Conservation (phyloP, 495 filamentous ascomycete genomes). For the Choiromyces venosus region DNA sequence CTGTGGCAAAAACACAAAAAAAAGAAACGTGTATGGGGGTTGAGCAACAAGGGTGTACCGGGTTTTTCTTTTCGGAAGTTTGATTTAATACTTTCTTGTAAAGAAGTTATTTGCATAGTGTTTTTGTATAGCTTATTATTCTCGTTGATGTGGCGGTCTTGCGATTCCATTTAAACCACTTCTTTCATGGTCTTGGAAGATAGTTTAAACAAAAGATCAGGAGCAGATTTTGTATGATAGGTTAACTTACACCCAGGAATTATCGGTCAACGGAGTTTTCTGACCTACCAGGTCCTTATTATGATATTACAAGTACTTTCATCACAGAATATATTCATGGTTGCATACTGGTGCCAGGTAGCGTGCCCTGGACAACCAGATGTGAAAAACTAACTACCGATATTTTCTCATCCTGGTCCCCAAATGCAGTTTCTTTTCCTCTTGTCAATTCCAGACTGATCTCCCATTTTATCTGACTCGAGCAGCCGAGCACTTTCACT, state of each 20-base stretch:
- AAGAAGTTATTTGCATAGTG: not conserved
- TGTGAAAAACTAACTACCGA: not conserved
- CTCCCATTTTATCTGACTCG: not conserved
- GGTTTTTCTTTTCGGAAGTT: not conserved
- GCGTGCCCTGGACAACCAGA: not conserved
- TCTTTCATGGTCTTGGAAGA: not conserved
- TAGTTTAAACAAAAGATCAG: not conserved
- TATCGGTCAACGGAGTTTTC: not conserved
- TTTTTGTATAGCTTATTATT: not conserved
- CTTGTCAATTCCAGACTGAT: not conserved
- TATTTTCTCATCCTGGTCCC: not conserved
- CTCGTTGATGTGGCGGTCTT: not conserved
- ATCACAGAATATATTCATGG: not conserved
- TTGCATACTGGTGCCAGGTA: not conserved
- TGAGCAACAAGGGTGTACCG: not conserved
- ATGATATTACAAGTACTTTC: not conserved
- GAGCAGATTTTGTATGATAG: not conserved
- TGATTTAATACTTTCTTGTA: not conserved
- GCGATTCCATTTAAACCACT: not conserved
- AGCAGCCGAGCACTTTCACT: not conserved
- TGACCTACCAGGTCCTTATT: not conserved
- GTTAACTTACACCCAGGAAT: not conserved
- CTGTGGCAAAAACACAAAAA: not conserved
- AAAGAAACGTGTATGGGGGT: not conserved
- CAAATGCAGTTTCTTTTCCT: not conserved